These are phyloP conservation scores for Diaporthe amygdali DNA, from an alignment of 2,329 filamentous ascomycete genomes.

Conservation along the genomic window DNA sequence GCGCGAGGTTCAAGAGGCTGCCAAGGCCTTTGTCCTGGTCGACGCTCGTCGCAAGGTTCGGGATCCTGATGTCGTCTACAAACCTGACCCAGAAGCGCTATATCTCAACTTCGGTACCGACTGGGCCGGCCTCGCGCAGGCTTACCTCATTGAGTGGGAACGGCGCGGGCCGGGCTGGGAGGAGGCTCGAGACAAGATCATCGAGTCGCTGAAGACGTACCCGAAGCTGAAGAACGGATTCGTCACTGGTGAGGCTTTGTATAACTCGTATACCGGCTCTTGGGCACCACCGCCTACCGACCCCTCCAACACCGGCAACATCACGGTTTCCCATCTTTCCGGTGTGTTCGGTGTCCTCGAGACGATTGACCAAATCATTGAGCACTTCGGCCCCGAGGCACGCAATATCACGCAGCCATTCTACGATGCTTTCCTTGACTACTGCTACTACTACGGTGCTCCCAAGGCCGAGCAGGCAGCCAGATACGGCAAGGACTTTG, in stretches of 20 bases:
- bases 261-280: slow-evolving; percentile 53
- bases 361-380: slow-evolving; percentile 59
- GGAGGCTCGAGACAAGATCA: slow-evolving; percentile 56
- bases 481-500: slow-evolving; percentile 57
- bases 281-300: slow-evolving; percentile 59
- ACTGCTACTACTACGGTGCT: slow-evolving; percentile 63
- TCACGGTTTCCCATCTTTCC: slow-evolving; percentile 60
- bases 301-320: slow-evolving; percentile 53
- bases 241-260: slow-evolving; percentile 59
- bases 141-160: slow-evolving; percentile 67
- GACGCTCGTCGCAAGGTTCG: slow-evolving; percentile 66
- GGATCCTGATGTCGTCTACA: slow-evolving; percentile 47
- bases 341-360: slow-evolving; percentile 65
- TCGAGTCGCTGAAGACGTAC: slow-evolving; percentile 54
- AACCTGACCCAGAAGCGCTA: slow-evolving; percentile 47
- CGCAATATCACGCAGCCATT: slow-evolving; percentile 39
- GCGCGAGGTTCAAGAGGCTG: slow-evolving; percentile 54
- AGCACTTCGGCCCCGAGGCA: slow-evolving; percentile 52
- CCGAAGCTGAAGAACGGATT: slow-evolving; percentile 62
- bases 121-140: slow-evolving; percentile 61
- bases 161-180: slow-evolving; percentile 58
- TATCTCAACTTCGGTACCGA: slow-evolving; percentile 63
- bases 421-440: slow-evolving; percentile 61
- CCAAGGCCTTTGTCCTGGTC: slow-evolving; percentile 56
- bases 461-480: slow-evolving; percentile 52